Evolutionary conservation across 108 stramenopile species (phyloP), one percentile per base, ranked within the genome.

Genomic region (Skeletonema menzelii): DNA sequence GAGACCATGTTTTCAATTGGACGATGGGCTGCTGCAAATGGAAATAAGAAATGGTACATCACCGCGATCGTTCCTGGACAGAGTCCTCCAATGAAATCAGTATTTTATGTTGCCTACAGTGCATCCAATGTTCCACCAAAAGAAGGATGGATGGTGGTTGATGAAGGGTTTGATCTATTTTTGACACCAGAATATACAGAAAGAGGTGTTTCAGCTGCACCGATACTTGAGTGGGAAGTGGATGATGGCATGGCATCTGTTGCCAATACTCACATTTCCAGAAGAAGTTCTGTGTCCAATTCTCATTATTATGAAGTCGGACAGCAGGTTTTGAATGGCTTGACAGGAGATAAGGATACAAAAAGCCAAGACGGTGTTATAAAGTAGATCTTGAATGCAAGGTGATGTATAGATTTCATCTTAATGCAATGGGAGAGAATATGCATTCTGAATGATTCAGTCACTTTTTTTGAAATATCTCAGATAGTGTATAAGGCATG

Each of bases 31-130:
- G 69, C 56, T 0, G 22, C 56, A 22, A 70, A 70, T 46, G 69
- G 69, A 17, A 57, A 27, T 12, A 59, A 32, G 12, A 70, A 70
- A 56, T 70, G 69, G 69, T 70, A 70, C 57, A 70, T 70, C 24
- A 70, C 69, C 22, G 57, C 37, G 20, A 70, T 59, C 17, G 34
- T 31, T 8, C 40, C 27, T n/a, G 27, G 34, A 28, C 56, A 40
- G n/a, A 20, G 22, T 12, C 8, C 24, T 19, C 37, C 20, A 17
- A 59, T 15, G 19, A 59, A 59, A 37, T 31, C 57, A 32, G 69
- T 57, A 24, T 70, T 70, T 40, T 70, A 70, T 47, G 55, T 57
- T 59, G 57, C 69, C 32, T 70, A 70, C 34, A 17, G 28, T 20
- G 11, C 22, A 19, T 32, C 37, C 14, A 34, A 44, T 28, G 20